Base-by-base conservation (phyloP, 1,284 basidiomycete genomes). In the Phellopilus nigrolimitatus region DNA sequence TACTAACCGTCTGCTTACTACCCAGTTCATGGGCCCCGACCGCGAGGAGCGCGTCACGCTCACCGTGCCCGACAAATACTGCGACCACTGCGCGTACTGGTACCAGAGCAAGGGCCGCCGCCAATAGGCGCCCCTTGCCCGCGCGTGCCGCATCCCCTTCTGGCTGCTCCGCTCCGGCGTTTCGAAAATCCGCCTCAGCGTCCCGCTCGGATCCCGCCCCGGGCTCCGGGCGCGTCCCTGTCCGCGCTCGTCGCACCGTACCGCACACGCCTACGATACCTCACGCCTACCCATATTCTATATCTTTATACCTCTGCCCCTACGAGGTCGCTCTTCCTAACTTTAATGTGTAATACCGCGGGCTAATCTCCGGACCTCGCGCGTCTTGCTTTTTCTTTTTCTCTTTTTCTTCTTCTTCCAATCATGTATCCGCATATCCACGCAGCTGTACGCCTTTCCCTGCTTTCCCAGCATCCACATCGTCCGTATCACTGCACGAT, bases 21-120 rank as follows among this genome's bases (percentile, higher is more conserved):
- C 49, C 51, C 62, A 88, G 85, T 87, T 80, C 62, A 73, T 75
- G 58, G 84, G 84, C 19, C 85, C 86, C 3, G 85, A 88, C 59
- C 66, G 66, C 25, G 74, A 71, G 46, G 84, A 88, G 63, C 79
- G 70, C 1, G 71, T 85, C 53, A 78, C 75, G 0, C 60, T 66
- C 21, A 66, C 68, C 41, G 78, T 52, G 4, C 44, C 75, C 7
- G 64, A 68, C 49, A 76, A 77, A 1, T 88, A 80, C 62, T 88
- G 85, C 62, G 60, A 64, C 22, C 69, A 75, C 46, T 88, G 84
- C 66, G 70, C 79, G 54, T 80, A 82, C 62, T 87, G 79, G 78
- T 84, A 75, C 65, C 68, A 73, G 56, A 72, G 71, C 37, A 56
- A 56, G 46, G 66, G 66, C 21, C 66, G 60, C 44, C 64, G 60